These are phyloP conservation scores for Parastagonospora avenae DNA, from an alignment of 2,329 filamentous ascomycete species.

Conservation along the genomic window DNA sequence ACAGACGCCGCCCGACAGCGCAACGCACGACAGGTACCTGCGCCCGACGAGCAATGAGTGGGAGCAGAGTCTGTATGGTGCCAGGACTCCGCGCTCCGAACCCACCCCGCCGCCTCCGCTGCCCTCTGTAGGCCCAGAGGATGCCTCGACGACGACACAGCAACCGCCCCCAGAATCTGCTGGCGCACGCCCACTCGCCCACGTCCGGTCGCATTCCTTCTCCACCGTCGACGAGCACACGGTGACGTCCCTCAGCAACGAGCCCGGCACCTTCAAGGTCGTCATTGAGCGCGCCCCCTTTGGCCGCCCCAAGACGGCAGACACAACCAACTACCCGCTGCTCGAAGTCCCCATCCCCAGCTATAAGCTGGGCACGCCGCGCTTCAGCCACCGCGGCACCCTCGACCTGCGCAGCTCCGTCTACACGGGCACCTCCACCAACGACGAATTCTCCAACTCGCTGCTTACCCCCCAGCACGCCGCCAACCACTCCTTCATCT, in stretches of 20 bases:
- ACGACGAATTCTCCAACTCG: conserved; percentile 72
- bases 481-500: conserved; percentile 40
- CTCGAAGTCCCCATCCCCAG: conserved; percentile 81
- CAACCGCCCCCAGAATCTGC: conserved; percentile 20
- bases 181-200: conserved; percentile 27
- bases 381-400: conserved; percentile 77
- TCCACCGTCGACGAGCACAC: conserved; percentile 73
- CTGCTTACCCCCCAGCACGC: conserved; percentile 52
- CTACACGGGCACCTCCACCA: conserved; percentile 68
- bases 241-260: conserved; percentile 54
- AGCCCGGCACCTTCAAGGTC: conserved; percentile 75
- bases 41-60: conserved; percentile 45
- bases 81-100: conserved; percentile 38
- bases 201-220: conserved; percentile 71
- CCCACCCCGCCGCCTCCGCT: conserved; percentile 27
- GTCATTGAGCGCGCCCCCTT: conserved; percentile 73
- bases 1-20: conserved; percentile 46
- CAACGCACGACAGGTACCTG: conserved; percentile 34
- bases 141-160: conserved; percentile 18
- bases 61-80: conserved; percentile 43
- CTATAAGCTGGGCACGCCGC: conserved; percentile 80
- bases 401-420: conserved; percentile 81
- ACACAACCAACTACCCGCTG: conserved; percentile 60
- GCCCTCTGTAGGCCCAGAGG: conserved; percentile 18
- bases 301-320: conserved; percentile 67